Conservation (phyloP, 2,329 filamentous ascomycete species). For the Cercospora beticola region DNA sequence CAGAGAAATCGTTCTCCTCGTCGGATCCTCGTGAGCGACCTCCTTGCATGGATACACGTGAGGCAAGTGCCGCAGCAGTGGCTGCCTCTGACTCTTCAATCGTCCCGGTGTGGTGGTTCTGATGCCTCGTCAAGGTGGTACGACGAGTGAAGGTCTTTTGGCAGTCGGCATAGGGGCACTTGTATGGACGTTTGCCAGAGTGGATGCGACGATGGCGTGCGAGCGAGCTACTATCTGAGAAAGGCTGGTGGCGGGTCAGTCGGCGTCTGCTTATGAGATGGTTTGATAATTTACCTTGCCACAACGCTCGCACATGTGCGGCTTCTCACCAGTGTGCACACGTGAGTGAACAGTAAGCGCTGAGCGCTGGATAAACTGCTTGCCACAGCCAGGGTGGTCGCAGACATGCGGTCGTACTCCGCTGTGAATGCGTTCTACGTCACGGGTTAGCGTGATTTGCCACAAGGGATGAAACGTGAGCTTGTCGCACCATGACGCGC, state of each 20-base stretch:
- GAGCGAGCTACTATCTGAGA: constrained; percentile 92
- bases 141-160: constrained; percentile 97
- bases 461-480: constrained; percentile 12
- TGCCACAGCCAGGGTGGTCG: constrained; percentile 83
- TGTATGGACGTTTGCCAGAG: constrained; percentile 92
- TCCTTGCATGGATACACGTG: constrained; percentile 45
- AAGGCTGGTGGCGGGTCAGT: constrained; percentile 62
- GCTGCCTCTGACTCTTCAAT: constrained; percentile 90
- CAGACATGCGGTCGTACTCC: constrained; percentile 89
- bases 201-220: constrained; percentile 93
- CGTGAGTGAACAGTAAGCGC: constrained; percentile 92
- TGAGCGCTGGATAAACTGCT: constrained; percentile 95
- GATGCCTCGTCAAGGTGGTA: constrained; percentile 90
- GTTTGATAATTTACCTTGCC: constrained; percentile 69
- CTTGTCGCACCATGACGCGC: constrained; percentile 78
- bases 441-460: constrained; percentile 29
- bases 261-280: neutral
- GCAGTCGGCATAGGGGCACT: constrained; percentile 95
- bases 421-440: constrained; percentile 86
- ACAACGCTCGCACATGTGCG: constrained; percentile 94
- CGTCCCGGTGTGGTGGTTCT: constrained; percentile 93
- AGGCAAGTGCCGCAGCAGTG: constrained; percentile 79
- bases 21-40: constrained; percentile 63
- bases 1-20: constrained; percentile 63
- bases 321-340: constrained; percentile 97